Evolutionary conservation across 257 asterid genomes (phyloP), one percentile per base, ranked within the genome.

Genomic region (Fraxinus anomala): DNA sequence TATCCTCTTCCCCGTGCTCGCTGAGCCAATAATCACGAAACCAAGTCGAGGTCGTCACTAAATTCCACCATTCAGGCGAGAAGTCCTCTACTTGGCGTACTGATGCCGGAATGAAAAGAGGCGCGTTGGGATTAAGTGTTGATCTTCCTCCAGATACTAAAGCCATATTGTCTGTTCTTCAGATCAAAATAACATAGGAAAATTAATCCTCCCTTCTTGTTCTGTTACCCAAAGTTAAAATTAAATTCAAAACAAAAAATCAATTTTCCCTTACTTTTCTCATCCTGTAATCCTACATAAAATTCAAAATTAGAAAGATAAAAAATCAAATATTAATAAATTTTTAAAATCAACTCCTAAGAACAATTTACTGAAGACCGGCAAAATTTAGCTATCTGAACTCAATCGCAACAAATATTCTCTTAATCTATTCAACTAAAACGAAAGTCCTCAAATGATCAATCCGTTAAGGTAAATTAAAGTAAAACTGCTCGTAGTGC

Each of bases 1-100:
- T 74, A 72, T 90, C 93, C 67, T 87, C 93, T 16, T 83, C 92
- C 77, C 85, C 91, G 75, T 88, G 85, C 86, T 91, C 90, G 81
- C 96, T 87, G 65, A 88, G 77, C 99, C 99, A 94, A 74, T 92
- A 90, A 81, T 91, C 90, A 31, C 82, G 89, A 88, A 92, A 94
- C 97, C 94, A 94, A 63, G 92, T 86, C 17, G 96, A 88, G 42
- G 95, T 94, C 10, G 89, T 90, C 79, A 92, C 95, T 74, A 94
- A 88, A 73, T 87, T 82, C 97, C 97, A 94, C 99, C 99, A 94
- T 72, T 92, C 96, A 0, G 95, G 97, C 12, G 99, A 94, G 87
- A 91, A 94, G 68, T 94, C 99, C 89, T 91, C 97, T 81, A 94
- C 97, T 77, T 87, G 93, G 79, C 93, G 90, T 86, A 94, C 84